Evolutionary conservation across 208 protist genomes (phyloP).

Genomic region (Phytomonas francai): DNA sequence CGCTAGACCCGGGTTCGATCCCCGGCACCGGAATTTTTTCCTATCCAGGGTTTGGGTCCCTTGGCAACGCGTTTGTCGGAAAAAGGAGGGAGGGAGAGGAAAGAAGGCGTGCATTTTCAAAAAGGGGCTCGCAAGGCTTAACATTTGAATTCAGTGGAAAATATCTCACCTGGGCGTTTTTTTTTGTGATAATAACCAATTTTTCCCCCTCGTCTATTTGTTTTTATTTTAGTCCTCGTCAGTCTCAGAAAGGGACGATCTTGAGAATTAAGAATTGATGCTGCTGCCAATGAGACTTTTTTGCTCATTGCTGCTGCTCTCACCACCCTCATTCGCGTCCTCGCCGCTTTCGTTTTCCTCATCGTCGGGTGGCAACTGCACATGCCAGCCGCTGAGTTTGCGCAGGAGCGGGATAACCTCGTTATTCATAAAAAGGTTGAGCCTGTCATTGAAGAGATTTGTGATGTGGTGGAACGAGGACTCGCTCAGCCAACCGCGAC

Average conservation of each 20-base stretch:
- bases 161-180: slow-evolving; percentile 3
- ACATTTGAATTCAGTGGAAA: neutral
- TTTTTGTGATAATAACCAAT: neutral
- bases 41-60: neutral
- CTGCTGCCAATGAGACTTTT: neutral
- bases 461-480: slow-evolving; percentile 24
- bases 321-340: slow-evolving; percentile 9
- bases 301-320: neutral
- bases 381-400: slow-evolving; percentile 11
- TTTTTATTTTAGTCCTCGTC: slow-evolving; percentile 5
- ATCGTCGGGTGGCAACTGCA: slow-evolving; percentile 3
- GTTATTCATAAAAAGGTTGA: slow-evolving; percentile 25
- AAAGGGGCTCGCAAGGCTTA: neutral
- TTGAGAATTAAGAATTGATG: neutral
- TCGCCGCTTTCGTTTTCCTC: slow-evolving; percentile 6
- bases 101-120: neutral
- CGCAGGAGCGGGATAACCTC: slow-evolving; percentile 47
- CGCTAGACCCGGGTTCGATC: slow-evolving; percentile 91
- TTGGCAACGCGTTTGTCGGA: neutral
- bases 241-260: slow-evolving; percentile 7
- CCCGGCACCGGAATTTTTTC: slow-evolving; percentile 81
- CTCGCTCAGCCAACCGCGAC: slow-evolving; percentile 42
- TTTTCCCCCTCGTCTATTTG: slow-evolving; percentile 8
- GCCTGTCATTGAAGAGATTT: slow-evolving; percentile 23
- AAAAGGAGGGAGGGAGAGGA: neutral